Conservation (phyloP, 805 yeast genomes). For the Groenewaldozyma tartarivorans region DNA sequence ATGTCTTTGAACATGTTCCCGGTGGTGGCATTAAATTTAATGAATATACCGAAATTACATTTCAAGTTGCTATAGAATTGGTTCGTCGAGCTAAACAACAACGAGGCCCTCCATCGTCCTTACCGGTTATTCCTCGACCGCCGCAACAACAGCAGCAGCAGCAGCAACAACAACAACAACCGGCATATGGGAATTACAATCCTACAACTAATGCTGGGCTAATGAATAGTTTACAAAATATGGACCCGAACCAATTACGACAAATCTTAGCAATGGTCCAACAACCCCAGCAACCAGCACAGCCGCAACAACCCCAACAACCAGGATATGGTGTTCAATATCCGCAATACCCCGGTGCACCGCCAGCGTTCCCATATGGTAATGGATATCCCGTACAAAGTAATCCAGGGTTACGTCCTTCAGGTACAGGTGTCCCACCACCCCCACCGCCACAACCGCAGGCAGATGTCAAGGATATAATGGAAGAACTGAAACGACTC, state of each 20-base stretch:
- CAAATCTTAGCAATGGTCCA: constrained; percentile 39
- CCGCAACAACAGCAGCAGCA: neutral
- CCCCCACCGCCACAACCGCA: constrained; percentile 2
- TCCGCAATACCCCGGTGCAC: constrained; percentile 2
- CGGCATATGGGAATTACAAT: neutral
- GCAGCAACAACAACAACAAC: neutral
- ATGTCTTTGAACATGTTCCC: constrained; percentile 56
- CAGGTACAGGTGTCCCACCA: too few relatives aligned
- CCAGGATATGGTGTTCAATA: constrained; percentile 3
- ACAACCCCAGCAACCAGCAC: constrained; percentile 16
- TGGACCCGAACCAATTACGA: constrained; percentile 69
- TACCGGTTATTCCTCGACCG: neutral
- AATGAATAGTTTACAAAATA: constrained; percentile 47
- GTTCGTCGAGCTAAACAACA: constrained; percentile 26
- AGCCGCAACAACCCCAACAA: constrained; percentile 4
- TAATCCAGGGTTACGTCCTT: neutral
- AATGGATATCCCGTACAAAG: neutral
- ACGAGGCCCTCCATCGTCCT: neutral
- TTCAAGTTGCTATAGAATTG: constrained; percentile 55
- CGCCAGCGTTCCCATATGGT: constrained; percentile 2
- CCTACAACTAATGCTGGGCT: constrained; percentile 10
- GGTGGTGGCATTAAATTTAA: constrained; percentile 58
- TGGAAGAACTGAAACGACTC: constrained; percentile 19
- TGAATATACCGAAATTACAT: constrained; percentile 64
- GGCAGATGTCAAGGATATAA: constrained; percentile 16